These are phyloP conservation scores for Coleophoma eucalyptorum DNA, from an alignment of 2,329 filamentous ascomycete genomes.

Conservation along the genomic window DNA sequence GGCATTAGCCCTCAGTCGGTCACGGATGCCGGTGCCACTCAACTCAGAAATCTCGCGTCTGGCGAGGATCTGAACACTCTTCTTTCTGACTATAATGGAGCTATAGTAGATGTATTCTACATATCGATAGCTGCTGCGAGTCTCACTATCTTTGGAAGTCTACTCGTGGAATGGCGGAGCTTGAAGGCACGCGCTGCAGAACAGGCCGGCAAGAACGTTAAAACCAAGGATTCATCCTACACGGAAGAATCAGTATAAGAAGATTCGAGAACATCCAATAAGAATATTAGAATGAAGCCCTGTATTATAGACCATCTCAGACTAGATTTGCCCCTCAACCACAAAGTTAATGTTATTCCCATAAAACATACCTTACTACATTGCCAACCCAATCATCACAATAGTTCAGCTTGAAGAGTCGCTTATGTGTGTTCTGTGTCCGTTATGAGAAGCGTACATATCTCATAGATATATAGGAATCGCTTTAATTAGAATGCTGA, in stretches of 20 bases:
- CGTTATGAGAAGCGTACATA: too few species aligned
- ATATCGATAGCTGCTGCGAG: conserved; percentile 10
- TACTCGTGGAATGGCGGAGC: conserved; percentile 20
- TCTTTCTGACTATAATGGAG: conserved; percentile 16
- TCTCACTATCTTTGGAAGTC: conserved; percentile 14
- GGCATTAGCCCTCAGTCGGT: conserved; percentile 5
- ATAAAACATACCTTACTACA: neutral
- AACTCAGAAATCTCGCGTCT: conserved; percentile 9
- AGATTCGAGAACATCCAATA: neutral
- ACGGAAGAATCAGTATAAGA: neutral
- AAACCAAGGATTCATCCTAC: neutral
- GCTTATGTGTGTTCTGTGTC: too few species aligned
- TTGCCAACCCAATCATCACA: too few species aligned
- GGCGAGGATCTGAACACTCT: conserved; percentile 10
- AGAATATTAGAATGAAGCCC: neutral
- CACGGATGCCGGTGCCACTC: conserved; percentile 5
- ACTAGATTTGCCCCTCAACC: neutral
- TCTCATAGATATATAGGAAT: too few species aligned
- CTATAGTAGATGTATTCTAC: conserved; percentile 16
- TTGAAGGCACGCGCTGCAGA: conserved; percentile 4
- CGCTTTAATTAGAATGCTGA: too few species aligned
- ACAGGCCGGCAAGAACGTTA: neutral
- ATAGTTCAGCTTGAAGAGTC: too few species aligned
- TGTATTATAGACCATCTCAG: neutral
- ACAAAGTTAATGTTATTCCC: neutral